Base-by-base conservation (phyloP, 345 rosid genomes). In the Bruguiera sexangula region DNA sequence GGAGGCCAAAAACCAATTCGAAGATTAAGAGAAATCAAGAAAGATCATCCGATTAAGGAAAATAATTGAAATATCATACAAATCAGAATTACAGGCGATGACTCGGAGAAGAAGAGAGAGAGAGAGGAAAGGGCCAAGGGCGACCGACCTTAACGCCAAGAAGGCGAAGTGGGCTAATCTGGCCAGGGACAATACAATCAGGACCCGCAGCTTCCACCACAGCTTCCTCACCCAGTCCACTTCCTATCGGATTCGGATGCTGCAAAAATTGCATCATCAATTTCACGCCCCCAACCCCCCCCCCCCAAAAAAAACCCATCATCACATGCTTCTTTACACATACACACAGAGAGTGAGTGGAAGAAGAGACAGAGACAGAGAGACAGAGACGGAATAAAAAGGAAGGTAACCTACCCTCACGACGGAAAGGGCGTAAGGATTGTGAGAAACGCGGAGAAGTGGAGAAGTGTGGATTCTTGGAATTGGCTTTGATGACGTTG, bases 191-290 rank as follows among this genome's bases (percentile, higher is more conserved):
- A 62, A 88, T 77, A 66, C 96, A 91, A 70, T 91, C 97, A 2
- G 97, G 91, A 9, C 98, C 96, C 1, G 96, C 98, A 4, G 97
- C 76, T 82, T 94, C 97, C 24, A 94, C 85, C 2, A 89, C 73
- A 0, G 97, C 98, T 19, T 81, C 95, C 56, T 74, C 72, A 13
- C 87, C 97, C 63, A 94, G 67, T 11, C 98, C 97, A 74, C 81
- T 84, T 54, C 92, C 97, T 2, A 94, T 75, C 0, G 97, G 97
- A 70, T 94, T 82, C 18, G 90, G 93, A 68, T 87, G 89, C 96
- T 88, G 79, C 75, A 75, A n/a, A 62, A 7, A 34, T 34, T 34
- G 37, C 9, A 34, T 34, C 65, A 59, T 15, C 5, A 48, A 29
- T 8, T 58, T 34, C 37, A 34, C 9, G 37, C 37, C 37, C 8